A percentile compares a stretch with the other conserved stretches of the same genome.
phyloP scores from a whole-genome alignment of 441 rosid genomes.

The Corymbia citriodora region DNA sequence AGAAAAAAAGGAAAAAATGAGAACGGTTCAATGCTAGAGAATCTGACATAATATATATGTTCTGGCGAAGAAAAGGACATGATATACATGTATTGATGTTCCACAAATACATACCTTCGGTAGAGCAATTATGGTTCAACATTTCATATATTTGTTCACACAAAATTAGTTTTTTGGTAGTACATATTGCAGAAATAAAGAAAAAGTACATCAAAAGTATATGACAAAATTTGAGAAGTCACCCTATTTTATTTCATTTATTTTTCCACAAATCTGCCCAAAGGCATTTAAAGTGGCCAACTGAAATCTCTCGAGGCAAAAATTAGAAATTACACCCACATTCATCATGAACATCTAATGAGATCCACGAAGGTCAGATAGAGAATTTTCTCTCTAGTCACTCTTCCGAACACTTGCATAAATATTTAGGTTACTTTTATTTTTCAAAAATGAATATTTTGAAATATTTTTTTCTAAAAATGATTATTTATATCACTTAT shows the following conservation, averaged over 20 bases:
- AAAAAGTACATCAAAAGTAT: background rate
- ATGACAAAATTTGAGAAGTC: background rate
- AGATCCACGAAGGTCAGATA: background rate
- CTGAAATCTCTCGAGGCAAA: background rate
- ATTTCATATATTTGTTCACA: background rate
- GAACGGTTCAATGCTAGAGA: background rate
- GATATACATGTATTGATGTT: background rate
- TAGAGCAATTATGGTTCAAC: background rate
- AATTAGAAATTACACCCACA: background rate
- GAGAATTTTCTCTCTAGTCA: background rate
- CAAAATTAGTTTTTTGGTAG: background rate
- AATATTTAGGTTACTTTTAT: background rate
- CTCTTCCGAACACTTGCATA: background rate
- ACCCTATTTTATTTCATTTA: background rate
- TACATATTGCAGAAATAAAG: background rate
- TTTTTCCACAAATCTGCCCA: background rate
- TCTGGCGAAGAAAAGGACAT: background rate
- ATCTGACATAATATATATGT: background rate
- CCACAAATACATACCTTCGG: background rate
- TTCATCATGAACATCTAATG: background rate
- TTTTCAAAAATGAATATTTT: too few species aligned
- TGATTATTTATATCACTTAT: fast-evolving
- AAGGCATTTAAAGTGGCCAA: background rate
- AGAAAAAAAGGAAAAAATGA: background rate
- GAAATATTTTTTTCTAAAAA: too few species aligned